Evolutionary conservation across 2,329 filamentous ascomycete species (phyloP).

Genomic region (Colletotrichum liaoningense): DNA sequence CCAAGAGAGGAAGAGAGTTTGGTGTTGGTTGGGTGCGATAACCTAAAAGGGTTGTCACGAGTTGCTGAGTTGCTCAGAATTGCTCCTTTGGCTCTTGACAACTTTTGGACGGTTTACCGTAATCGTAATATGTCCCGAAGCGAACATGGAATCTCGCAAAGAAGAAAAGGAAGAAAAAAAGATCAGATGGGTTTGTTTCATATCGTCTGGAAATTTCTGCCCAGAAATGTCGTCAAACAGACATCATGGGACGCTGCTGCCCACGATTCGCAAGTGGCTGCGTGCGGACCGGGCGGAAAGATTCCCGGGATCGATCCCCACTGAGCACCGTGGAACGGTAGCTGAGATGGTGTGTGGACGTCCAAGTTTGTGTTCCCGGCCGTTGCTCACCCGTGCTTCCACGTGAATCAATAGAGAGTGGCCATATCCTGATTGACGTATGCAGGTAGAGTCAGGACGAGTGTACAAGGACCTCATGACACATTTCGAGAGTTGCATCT

Average conservation of each 20-base stretch:
- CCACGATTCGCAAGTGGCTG: constrained; percentile 24
- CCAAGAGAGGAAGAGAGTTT: not conserved
- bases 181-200: constrained; percentile 29
- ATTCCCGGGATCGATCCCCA: constrained; percentile 29
- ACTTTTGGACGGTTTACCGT: not conserved
- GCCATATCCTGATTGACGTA: constrained; percentile 30
- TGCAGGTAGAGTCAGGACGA: constrained; percentile 26
- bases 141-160: not conserved
- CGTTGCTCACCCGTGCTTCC: constrained; percentile 29
- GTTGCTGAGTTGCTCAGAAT: not conserved
- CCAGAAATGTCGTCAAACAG: constrained; percentile 1
- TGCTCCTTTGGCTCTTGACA: constrained; percentile 3
- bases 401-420: constrained; percentile 23
- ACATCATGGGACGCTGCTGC: constrained; percentile 14
- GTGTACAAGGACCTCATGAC: constrained; percentile 21
- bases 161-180: not conserved
- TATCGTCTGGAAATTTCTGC: constrained; percentile 16
- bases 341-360: constrained; percentile 18
- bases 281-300: constrained; percentile 23
- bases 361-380: constrained; percentile 9
- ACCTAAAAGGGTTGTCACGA: not conserved
- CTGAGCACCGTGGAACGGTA: constrained; percentile 1
- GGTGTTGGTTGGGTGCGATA: not conserved
- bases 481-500: constrained; percentile 26
- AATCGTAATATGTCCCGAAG: constrained; percentile 1